Percentiles rank a stretch among this genome's conserved stretches.
Evolutionary conservation across 306 rosid genomes (phyloP).

Genomic region (Canavalia gladiata): DNA sequence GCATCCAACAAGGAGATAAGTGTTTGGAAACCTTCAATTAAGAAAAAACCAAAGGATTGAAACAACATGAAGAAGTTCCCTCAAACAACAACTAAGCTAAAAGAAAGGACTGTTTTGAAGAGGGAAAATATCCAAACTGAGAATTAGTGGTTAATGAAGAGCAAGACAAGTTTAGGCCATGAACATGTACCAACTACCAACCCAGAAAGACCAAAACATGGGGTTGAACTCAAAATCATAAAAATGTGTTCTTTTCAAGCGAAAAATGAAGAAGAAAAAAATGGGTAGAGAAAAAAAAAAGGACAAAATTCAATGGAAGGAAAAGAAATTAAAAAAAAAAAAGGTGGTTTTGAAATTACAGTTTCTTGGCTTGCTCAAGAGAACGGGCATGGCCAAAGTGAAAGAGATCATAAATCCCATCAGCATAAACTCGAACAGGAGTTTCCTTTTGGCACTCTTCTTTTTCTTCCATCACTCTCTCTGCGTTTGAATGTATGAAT

Average conservation of each 20-base stretch:
- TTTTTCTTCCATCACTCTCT: conserved; percentile 44
- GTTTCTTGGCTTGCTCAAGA: conserved; percentile 94
- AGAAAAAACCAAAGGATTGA: conserved; percentile 27
- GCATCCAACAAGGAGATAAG: conserved; percentile 94
- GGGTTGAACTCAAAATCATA: conserved; percentile 23
- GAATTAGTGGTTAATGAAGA: background rate
- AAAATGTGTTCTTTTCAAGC: background rate
- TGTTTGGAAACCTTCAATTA: conserved; percentile 82
- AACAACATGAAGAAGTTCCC: conserved; percentile 10
- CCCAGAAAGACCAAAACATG: conserved; percentile 28
- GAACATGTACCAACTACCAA: background rate
- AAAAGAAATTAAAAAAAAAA: background rate
- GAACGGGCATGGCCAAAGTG: conserved; percentile 97
- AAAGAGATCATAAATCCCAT: conserved; percentile 99
- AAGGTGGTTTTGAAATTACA: conserved; percentile 49
- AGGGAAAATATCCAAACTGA: conserved; percentile 24
- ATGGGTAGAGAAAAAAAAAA: background rate
- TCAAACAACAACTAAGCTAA: background rate
- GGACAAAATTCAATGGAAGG: background rate
- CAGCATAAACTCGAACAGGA: conserved; percentile 84
- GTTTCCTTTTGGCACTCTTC: conserved; percentile 47
- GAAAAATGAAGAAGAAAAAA: background rate
- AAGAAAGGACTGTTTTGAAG: background rate
- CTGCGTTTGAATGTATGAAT: conserved; percentile 3
- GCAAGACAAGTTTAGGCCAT: background rate